Evolutionary conservation across 1,284 basidiomycete species (phyloP), one percentile per base, ranked within the genome.

Genomic region (Fomitopsis betulina): DNA sequence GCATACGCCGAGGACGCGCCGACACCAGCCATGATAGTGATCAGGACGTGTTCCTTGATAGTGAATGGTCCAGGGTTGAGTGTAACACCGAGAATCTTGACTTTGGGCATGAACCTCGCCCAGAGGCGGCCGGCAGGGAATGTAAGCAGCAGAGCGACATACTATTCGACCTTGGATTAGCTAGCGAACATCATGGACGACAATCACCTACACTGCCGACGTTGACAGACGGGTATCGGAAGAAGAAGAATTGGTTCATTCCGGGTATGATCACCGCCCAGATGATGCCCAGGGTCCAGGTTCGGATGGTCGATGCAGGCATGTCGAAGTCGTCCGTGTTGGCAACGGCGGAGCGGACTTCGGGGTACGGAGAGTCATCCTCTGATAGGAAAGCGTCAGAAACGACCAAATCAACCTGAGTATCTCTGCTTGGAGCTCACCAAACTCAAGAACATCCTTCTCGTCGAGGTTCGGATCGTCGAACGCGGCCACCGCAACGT

Each of bases 1-100:
- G 84, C 84, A 67, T 89, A 89, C 0, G 87, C 87, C 32, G 81
- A 83, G 17, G 72, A 68, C 17, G 78, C 70, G 21, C 83, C 84
- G 13, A 91, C 87, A 58, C 85, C 77, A 8, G 89, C 86, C 90
- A 96, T 95, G 71, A 95, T 89, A 7, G 88, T 84, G 60, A 77
- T 73, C 52, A 84, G 70, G 7, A 85, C 86, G 67, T 88, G 87
- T 64, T 89, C 87, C 70, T 90, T 90, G 68, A 90, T 82, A 2
- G 78, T 77, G 71, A 90, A 90, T 0, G 86, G 87, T 37, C 88
- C 88, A 1, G 87, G 87, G 65, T 90, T 90, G 33, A 90, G 68
- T 5, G 75, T 62, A 0, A 69, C 49, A 19, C 70, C 70, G 35
- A 71, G 67, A 33, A 71, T 51, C 60, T 76, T 79, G 68, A 79